Conservation (phyloP, 1,284 basidiomycete species). For the Papiliotrema terrestris region DNA sequence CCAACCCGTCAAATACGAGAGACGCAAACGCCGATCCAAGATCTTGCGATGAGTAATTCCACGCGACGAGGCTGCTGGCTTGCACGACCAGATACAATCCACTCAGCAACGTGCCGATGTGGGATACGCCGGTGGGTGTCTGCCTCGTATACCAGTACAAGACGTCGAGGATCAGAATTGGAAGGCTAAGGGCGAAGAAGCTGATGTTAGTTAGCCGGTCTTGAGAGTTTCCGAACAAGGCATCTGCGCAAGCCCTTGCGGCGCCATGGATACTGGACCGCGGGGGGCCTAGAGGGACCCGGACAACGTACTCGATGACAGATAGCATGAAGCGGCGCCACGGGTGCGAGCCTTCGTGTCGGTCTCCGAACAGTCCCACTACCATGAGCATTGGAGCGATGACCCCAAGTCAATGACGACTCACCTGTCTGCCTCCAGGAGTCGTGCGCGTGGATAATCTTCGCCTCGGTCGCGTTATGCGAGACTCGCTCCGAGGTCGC, state of each 20-base stretch:
- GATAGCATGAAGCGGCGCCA: slow-evolving; percentile 12
- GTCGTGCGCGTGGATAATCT: slow-evolving; percentile 6
- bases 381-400: background rate
- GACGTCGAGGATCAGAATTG: slow-evolving; percentile 6
- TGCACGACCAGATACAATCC: background rate
- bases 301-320: slow-evolving; percentile 7
- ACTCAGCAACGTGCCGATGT: background rate
- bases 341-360: slow-evolving; percentile 12
- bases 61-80: background rate
- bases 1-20: slow-evolving; percentile 3
- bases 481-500: background rate
- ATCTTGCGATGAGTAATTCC: background rate
- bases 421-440: slow-evolving; percentile 10
- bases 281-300: no score
- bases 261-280: no score
- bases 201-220: background rate
- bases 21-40: background rate
- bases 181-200: slow-evolving; percentile 7
- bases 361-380: slow-evolving; percentile 17
- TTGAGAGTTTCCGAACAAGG: background rate
- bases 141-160: slow-evolving; percentile 24
- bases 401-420: background rate
- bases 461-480: slow-evolving; percentile 10
- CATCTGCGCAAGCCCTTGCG: no score
- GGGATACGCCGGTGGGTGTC: slow-evolving; percentile 12